These are phyloP conservation scores for Triticum timopheevii DNA, from an alignment of 176 grass and related monocot species.

Conservation along the genomic window DNA sequence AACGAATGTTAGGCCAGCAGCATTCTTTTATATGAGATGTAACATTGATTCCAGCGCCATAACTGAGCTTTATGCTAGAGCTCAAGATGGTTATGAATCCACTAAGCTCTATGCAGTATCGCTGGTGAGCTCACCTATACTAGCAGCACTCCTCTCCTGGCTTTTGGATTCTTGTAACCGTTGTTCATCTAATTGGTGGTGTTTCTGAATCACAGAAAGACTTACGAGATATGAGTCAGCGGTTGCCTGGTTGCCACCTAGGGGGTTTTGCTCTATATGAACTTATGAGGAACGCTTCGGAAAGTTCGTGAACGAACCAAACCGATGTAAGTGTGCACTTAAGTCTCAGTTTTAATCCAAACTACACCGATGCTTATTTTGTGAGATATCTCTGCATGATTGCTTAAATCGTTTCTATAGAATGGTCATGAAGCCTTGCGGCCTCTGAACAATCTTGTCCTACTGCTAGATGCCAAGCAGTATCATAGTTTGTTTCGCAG, in stretches of 20 bases:
- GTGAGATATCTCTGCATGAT: neutral
- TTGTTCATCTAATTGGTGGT: neutral
- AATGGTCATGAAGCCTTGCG: neutral
- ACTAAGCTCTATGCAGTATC: slow-evolving; percentile 68
- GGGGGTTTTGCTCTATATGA: slow-evolving; percentile 78
- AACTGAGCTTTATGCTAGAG: slow-evolving; percentile 65
- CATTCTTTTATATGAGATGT: slow-evolving; percentile 90
- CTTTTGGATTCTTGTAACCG: neutral
- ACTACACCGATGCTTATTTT: neutral
- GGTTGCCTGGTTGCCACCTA: slow-evolving; percentile 80
- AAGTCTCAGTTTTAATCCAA: neutral
- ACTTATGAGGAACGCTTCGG: slow-evolving; percentile 35
- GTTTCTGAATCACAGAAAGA: slow-evolving; percentile 56
- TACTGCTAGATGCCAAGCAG: neutral
- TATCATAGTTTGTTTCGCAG: neutral
- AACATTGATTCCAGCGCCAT: slow-evolving; percentile 41
- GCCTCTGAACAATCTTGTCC: neutral
- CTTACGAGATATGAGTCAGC: slow-evolving; percentile 44
- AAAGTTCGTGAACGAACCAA: neutral
- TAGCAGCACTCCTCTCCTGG: neutral
- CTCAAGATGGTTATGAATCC: slow-evolving; percentile 96
- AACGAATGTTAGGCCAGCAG: slow-evolving; percentile 84
- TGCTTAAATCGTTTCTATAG: neutral
- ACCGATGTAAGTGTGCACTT: neutral
- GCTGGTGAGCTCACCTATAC: slow-evolving; percentile 36